Evolutionary conservation across 2,329 filamentous ascomycete genomes (phyloP), one percentile per base, ranked within the genome.

Genomic region (Orbilia ellipsospora): DNA sequence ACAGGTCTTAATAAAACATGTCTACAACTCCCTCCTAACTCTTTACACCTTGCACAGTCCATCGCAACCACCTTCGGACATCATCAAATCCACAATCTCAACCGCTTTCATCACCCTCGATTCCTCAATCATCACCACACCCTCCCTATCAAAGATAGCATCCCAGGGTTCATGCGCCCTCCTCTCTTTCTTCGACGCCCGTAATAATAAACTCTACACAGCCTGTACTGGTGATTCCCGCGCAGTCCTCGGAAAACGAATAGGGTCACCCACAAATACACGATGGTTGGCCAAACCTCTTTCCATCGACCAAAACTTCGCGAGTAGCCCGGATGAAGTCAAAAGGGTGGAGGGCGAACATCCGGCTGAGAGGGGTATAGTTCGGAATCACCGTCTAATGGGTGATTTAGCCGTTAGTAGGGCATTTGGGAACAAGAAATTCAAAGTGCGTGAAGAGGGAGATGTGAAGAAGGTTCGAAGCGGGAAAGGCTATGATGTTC

Each of bases 221-320:
- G 90, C 90, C 0, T 89, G 88, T 76, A 87, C 87, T 0, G 90
- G 90, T 0, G 90, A 92, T 81, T 91, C 88, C 0, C 85, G 89
- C 42, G 89, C 89, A 10, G 88, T 91, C 0, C 83, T 91, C 0
- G 90, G 89, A 0, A 83, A 74, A 84, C 77, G 64, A 59, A 80
- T 80, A 1, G 81, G 84, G 82, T 83, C 85, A 12, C 23, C 63
- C 7, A 62, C 82, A 0, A 80, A 83, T 7, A 82, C 83, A 0
- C 83, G 81, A 18, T 91, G 89, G 83, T 80, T 84, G 1, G 83
- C 85, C 0, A 83, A 85, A 4, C 83, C 86, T 0, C 83, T 92
- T 15, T 90, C 88, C 10, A 81, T 84, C 12, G 90, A 92, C 80
- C 90, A 92, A 79, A 91, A 88, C 0, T 77, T 72, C 26, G 89